A percentile compares a stretch with the other conserved stretches of the same genome.
These are phyloP conservation scores for Cucurbita argyrosperma DNA, from an alignment of 306 rosid species.

Conservation along the genomic window DNA sequence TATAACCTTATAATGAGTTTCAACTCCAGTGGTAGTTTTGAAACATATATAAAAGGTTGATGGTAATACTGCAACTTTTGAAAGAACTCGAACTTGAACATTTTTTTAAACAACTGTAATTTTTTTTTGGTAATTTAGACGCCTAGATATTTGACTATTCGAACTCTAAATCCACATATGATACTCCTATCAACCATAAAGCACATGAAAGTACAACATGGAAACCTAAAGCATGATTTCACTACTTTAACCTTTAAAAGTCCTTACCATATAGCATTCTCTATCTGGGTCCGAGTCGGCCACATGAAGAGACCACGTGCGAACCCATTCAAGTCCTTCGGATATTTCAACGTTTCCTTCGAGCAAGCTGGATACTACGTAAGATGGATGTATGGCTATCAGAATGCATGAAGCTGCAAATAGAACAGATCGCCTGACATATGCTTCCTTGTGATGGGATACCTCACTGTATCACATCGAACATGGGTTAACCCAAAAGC, in stretches of 20 bases:
- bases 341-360: slow-evolving; percentile 68
- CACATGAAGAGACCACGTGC: slow-evolving; percentile 62
- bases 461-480: slow-evolving; percentile 44
- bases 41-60: background rate
- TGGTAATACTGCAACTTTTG: background rate
- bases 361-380: slow-evolving; percentile 47
- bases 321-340: slow-evolving; percentile 84
- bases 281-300: slow-evolving; percentile 77
- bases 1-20: too few species aligned
- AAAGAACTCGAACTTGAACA: too few species aligned
- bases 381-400: slow-evolving; percentile 65
- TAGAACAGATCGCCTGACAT: slow-evolving; percentile 77
- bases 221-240: background rate
- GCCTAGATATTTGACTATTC: background rate
- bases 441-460: slow-evolving; percentile 76
- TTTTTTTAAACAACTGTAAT: too few species aligned
- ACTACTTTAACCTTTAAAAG: slow-evolving; percentile 8
- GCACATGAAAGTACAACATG: background rate
- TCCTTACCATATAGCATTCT: slow-evolving; percentile 72
- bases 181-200: background rate
- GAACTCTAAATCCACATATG: background rate
- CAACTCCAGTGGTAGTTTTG: background rate
- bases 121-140: too few species aligned
- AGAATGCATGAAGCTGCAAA: slow-evolving; percentile 75
- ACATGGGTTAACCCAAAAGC: too few species aligned